Evolutionary conservation across 2,329 filamentous ascomycete species (phyloP).

Genomic region (Mycocentrospora acerina): DNA sequence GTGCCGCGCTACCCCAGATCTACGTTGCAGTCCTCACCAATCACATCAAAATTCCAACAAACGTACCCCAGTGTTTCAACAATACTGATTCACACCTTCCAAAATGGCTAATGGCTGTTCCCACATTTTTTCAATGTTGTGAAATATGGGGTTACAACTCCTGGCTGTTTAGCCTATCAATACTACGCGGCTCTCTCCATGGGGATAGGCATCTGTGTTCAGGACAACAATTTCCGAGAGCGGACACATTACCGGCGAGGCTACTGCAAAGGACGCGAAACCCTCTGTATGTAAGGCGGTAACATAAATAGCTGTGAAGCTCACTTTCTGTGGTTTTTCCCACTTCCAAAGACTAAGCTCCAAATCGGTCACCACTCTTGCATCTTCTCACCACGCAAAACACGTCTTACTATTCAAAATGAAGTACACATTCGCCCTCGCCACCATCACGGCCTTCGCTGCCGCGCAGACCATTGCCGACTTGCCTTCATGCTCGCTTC

Average conservation of each 20-base stretch:
- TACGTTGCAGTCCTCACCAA: not conserved
- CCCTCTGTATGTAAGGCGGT: not conserved
- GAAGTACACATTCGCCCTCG: constrained; percentile 27
- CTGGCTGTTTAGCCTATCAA: no score
- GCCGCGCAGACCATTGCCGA: constrained; percentile 43
- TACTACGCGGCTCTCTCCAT: no score
- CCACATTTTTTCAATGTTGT: no score
- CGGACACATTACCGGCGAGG: no score
- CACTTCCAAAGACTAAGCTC: not conserved
- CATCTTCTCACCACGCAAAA: constrained; percentile 1
- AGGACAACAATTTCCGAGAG: no score
- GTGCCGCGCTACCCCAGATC: constrained; percentile 2
- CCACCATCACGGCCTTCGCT: constrained; percentile 41
- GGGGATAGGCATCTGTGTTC: no score
- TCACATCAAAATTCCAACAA: not conserved
- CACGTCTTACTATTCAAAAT: constrained; percentile 13
- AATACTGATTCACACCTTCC: no score
- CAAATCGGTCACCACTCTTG: no score
- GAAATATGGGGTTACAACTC: no score
- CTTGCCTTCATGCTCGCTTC: constrained; percentile 47
- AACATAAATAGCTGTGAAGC: constrained; percentile 4
- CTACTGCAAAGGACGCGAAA: no score
- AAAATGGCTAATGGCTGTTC: no score
- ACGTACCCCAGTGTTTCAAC: no score
- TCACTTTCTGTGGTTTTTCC: not conserved